Conservation (phyloP, 208 protist species). For the Leishmania lainsoni region DNA sequence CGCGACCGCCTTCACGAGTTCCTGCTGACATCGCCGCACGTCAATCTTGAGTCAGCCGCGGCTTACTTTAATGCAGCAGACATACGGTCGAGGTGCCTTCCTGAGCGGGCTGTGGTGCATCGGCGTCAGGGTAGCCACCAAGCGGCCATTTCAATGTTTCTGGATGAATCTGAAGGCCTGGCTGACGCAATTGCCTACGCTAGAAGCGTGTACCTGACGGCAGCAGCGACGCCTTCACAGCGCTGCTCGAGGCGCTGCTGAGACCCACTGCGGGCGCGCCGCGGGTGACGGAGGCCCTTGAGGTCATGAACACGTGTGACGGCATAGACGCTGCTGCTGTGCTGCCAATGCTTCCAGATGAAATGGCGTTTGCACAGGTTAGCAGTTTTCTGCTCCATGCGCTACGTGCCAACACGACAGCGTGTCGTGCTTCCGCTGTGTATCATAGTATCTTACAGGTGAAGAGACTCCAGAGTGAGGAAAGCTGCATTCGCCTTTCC, state of each 20-base stretch:
- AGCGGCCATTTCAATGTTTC: slow-evolving; percentile 65
- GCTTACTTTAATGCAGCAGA: slow-evolving; percentile 51
- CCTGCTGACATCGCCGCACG: slow-evolving; percentile 38
- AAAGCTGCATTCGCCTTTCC: slow-evolving; percentile 26
- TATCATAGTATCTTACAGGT: slow-evolving; percentile 37
- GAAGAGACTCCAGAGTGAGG: slow-evolving; percentile 27
- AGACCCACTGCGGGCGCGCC: slow-evolving; percentile 12
- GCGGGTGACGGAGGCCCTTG: slow-evolving; percentile 44
- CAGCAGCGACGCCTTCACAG: slow-evolving; percentile 40
- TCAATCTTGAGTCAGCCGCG: slow-evolving; percentile 31
- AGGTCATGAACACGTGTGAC: slow-evolving; percentile 46
- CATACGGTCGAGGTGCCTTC: slow-evolving; percentile 22
- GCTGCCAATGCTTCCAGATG: slow-evolving; percentile 70
- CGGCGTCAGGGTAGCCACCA: slow-evolving; percentile 52
- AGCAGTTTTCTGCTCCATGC: slow-evolving; percentile 52
- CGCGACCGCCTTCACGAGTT: slow-evolving; percentile 45
- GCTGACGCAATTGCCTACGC: slow-evolving; percentile 60
- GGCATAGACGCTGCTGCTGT: slow-evolving; percentile 46
- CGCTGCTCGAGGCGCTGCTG: slow-evolving; percentile 47
- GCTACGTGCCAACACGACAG: slow-evolving; percentile 41
- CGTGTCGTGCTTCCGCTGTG: slow-evolving; percentile 36
- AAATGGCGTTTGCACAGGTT: slow-evolving; percentile 40
- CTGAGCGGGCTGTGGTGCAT: slow-evolving; percentile 70
- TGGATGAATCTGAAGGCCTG: slow-evolving; percentile 46
- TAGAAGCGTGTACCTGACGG: slow-evolving; percentile 32